Base-by-base conservation (phyloP, 2,329 filamentous ascomycete species). In the Cordyceps cateniannulata region DNA sequence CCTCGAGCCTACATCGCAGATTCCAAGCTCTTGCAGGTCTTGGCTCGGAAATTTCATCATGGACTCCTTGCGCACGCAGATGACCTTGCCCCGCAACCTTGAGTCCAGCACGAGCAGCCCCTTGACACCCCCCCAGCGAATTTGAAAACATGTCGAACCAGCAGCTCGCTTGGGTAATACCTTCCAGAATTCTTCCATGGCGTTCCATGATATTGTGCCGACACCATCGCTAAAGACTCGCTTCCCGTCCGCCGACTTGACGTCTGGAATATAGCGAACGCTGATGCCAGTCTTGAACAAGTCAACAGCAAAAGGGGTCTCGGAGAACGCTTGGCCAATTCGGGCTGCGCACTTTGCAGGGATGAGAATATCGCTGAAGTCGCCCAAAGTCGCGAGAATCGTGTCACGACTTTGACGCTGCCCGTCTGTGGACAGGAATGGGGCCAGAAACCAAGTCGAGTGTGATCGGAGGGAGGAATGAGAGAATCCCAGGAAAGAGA, bases 151-250 rank as follows among this genome's bases (percentile, higher is more conserved):
- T 0, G 87, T 89, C 0, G 89, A 84, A 3, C 76, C 75, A 0
- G 75, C 68, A 47, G 76, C 75, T 27, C 73, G 74, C 35, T 72
- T 70, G 0, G 83, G 80, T 58, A 88, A 72, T 5, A 73, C 68
- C 1, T 75, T 70, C 79, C 85, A 87, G 3, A 93, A 82, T 16
- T 77, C 77, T 18, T 81, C 70, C 56, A 88, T 73, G 0, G 91
- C 77, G 0, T 76, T 75, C 12, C 65, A 67, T 0, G 90, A 93
- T 5, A 95, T 83, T 0, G 85, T 91, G 0, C 91, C 91, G 1
- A 90, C 87, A 1, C 91, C 91, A 68, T 95, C 91, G 63, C 88
- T 92, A 69, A 95, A 96, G 0, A 86, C 79, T 6, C 85, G 80
- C 0, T 72, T 75, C 9, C 81, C 73, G 38, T 77, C 73, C 0